phyloP scores from a whole-genome alignment of 2,329 filamentous ascomycete genomes.

The Emergomyces orientalis region DNA sequence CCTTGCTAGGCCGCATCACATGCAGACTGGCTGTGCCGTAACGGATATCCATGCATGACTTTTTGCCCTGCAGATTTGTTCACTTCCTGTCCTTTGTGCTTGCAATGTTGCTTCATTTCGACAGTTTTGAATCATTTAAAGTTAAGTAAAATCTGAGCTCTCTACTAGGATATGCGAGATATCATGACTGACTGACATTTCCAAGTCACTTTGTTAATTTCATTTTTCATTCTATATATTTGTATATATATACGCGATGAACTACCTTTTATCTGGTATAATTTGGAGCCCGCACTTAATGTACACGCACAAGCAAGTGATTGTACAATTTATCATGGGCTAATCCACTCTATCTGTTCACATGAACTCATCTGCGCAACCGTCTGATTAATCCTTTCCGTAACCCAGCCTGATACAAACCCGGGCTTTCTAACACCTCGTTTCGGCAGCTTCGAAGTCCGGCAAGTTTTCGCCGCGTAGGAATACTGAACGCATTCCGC shows the following conservation, averaged over 20 bases:
- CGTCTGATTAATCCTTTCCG: constrained; percentile 9
- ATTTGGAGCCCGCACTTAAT: not conserved
- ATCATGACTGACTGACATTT: not conserved
- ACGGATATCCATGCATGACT: not conserved
- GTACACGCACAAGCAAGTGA: not conserved
- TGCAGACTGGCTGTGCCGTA: not conserved
- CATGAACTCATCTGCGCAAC: constrained; percentile 8
- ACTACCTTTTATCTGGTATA: not conserved
- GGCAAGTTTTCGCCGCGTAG: constrained; percentile 7
- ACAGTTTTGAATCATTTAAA: not conserved
- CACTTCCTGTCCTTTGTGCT: no score
- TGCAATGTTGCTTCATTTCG: not conserved
- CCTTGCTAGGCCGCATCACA: not conserved
- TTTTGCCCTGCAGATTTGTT: no score
- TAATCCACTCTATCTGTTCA: constrained; percentile 9
- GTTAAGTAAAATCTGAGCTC: not conserved
- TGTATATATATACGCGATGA: not conserved
- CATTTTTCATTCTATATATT: not conserved
- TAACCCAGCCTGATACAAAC: constrained; percentile 11
- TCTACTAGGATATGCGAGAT: not conserved
- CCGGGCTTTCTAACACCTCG: constrained; percentile 1
- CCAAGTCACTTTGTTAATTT: not conserved
- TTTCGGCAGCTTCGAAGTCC: constrained; percentile 9
- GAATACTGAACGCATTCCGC: constrained; percentile 13
- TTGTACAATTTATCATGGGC: constrained; percentile 1